Percentiles rank a stretch among this genome's conserved stretches.
phyloP scores from a whole-genome alignment of 108 stramenopile species.

The Skeletonema grethae region DNA sequence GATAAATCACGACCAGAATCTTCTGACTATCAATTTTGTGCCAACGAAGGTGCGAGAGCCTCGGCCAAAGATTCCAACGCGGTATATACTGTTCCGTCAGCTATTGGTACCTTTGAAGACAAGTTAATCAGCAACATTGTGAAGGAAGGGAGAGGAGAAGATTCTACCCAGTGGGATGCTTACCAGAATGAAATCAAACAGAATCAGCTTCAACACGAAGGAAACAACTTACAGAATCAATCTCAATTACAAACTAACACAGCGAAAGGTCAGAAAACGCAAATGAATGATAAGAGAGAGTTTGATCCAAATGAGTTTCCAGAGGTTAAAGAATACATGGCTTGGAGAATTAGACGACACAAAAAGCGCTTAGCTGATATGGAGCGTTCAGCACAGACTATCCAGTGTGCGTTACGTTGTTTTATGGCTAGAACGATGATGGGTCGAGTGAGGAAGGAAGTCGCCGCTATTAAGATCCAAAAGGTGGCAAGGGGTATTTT shows the following conservation, averaged over 20 bases:
- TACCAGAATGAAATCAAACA: conserved; percentile 47
- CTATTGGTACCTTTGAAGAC: conserved; percentile 31
- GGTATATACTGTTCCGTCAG: not conserved
- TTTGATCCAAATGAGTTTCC: conserved; percentile 67
- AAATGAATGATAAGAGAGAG: conserved; percentile 24
- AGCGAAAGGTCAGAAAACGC: conserved; percentile 21
- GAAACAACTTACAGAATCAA: conserved; percentile 33
- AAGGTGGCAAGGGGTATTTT: conserved; percentile 63
- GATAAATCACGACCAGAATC: conserved; percentile 21
- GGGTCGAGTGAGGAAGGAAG: conserved; percentile 52
- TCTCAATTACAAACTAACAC: conserved; percentile 11
- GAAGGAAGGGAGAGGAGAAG: conserved; percentile 28
- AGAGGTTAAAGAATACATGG: conserved; percentile 89
- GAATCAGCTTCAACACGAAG: not conserved
- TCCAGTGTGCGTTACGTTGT: conserved; percentile 68
- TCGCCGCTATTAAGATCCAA: conserved; percentile 72
- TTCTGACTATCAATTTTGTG: not conserved
- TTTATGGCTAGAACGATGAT: conserved; percentile 73
- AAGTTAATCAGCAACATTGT: conserved; percentile 37
- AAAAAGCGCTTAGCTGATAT: conserved; percentile 71
- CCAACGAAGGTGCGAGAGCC: not conserved
- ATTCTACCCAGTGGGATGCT: conserved; percentile 28
- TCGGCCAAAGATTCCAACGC: not conserved
- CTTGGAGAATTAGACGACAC: conserved; percentile 82
- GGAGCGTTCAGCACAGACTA: conserved; percentile 58